Conservation (phyloP, 2,329 filamentous ascomycete genomes). For the Colletotrichum sp. region DNA sequence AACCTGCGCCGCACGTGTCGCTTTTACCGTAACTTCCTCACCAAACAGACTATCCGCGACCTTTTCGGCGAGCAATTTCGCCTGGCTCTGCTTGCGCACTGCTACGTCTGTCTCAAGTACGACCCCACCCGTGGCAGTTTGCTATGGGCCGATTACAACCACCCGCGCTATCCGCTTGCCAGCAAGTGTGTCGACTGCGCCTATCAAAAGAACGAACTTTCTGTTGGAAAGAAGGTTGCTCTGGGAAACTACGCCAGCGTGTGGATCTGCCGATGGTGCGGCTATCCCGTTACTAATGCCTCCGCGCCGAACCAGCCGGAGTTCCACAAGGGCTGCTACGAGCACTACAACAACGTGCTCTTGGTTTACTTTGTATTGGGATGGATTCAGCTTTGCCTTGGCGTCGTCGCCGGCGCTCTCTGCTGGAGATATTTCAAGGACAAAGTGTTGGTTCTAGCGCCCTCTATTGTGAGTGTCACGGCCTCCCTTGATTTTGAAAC, state of each 20-base stretch:
- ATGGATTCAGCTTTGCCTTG: slow-evolving; percentile 39
- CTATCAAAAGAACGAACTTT: slow-evolving; percentile 35
- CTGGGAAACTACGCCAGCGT: slow-evolving; percentile 38
- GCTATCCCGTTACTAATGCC: slow-evolving; percentile 37
- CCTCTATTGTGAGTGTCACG: slow-evolving; percentile 36
- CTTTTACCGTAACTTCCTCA: slow-evolving; percentile 38
- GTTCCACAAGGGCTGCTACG: slow-evolving; percentile 45
- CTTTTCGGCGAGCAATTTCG: slow-evolving; percentile 37
- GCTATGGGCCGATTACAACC: slow-evolving; percentile 32
- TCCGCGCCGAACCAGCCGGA: slow-evolving; percentile 38
- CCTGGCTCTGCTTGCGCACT: slow-evolving; percentile 41
- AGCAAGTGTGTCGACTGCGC: slow-evolving; percentile 46
- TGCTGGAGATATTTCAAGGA: slow-evolving; percentile 41
- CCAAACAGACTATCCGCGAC: slow-evolving; percentile 35
- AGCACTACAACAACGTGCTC: slow-evolving; percentile 39
- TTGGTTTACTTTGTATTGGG: slow-evolving; percentile 43
- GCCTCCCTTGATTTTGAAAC: neutral
- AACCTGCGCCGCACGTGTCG: slow-evolving; percentile 45
- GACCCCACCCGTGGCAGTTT: slow-evolving; percentile 34
- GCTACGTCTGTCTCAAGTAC: slow-evolving; percentile 42
- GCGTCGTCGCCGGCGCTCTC: slow-evolving; percentile 38
- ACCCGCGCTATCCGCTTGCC: slow-evolving; percentile 40
- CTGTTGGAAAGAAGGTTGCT: slow-evolving; percentile 39
- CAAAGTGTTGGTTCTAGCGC: slow-evolving; percentile 33
- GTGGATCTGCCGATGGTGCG: slow-evolving; percentile 51